Evolutionary conservation across 139 green algal genomes (phyloP), one percentile per base, ranked within the genome.

Genomic region (Dunaliella sp.): DNA sequence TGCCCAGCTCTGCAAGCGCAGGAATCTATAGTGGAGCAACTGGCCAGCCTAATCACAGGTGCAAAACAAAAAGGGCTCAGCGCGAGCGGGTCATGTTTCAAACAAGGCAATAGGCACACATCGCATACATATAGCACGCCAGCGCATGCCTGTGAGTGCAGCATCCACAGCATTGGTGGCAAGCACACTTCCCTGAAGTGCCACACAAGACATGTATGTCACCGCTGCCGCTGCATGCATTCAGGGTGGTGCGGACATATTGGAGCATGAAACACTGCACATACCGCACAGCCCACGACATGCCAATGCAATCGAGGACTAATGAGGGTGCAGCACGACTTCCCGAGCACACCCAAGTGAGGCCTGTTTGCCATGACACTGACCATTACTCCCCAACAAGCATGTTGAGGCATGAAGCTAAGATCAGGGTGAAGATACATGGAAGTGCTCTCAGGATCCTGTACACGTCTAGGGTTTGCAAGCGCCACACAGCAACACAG

Each of bases 121-220:
- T n/a, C n/a, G 74, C 37, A 28, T 35, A 75, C 73, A 83, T 36
- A 84, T 65, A 28, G 36, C 81, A 3, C 34, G 38, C n/a, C 83
- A 74, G 22, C 77, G 31, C 38, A 24, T 2, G 58, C 58, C 58
- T n/a, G 58, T 21, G 22, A 74, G 58, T 74, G 31, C n/a, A 82
- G 31, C 7, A 28, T 12, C 12, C 77, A 58, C 57, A 48, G 24
- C 3, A 32, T 58, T 33, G 33, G 77, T 34, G 12, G 21, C 22
- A 74, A 21, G 58, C 58, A 74, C 58, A 74, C 58, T 24, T 74
- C 58, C 58, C 58, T n/a, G 22, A 74, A 24, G 22, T 24, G 21
- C 58, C 58, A 21, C 24, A 24, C 58, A 74, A 24, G 58, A 24
- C 58, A 74, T 74, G 58, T 74, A 21, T 74, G 58, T 24, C 58